A percentile compares a stretch with the other conserved stretches of the same genome.
These are phyloP conservation scores for Dothistroma pini DNA, from an alignment of 2,329 filamentous ascomycete genomes.

Conservation along the genomic window DNA sequence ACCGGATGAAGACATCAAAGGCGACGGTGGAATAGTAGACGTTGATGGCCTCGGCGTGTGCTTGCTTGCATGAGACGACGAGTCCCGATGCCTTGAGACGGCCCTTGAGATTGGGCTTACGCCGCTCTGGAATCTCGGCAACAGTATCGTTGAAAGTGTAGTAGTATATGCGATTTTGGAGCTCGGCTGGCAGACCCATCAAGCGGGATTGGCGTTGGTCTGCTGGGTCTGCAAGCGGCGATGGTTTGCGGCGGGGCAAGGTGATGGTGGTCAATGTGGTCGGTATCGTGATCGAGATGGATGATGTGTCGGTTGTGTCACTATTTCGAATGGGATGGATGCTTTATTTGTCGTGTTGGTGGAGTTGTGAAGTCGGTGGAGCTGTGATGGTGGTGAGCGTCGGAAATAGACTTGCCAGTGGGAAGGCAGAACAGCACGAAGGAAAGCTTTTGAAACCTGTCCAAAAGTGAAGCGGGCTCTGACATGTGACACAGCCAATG, in stretches of 20 bases:
- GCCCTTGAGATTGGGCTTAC: not conserved
- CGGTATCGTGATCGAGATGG: not conserved
- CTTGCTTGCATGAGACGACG: conserved; percentile 3
- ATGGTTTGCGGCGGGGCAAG: not conserved
- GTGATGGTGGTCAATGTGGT: not conserved
- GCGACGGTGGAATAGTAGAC: not conserved
- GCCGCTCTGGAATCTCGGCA: not conserved
- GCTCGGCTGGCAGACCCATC: conserved; percentile 5
- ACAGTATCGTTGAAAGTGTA: not conserved
- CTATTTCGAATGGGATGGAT: not conserved
- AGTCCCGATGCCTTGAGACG: not conserved
- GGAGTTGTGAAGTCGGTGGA: not conserved
- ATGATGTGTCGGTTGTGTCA: not conserved
- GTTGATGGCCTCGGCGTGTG: not conserved
- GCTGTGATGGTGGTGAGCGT: too few relatives aligned
- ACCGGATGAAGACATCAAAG: not conserved
- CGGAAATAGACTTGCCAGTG: too few relatives aligned
- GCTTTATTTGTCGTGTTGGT: not conserved
- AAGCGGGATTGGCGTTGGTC: not conserved
- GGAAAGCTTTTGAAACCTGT: too few relatives aligned
- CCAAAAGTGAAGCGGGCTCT: too few relatives aligned
- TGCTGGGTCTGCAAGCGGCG: not conserved
- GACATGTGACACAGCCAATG: too few relatives aligned
- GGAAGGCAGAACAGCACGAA: too few relatives aligned
- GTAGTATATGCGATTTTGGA: conserved; percentile 13